Evolutionary conservation across 2,329 filamentous ascomycete species (phyloP).

Genomic region (Knufia petricola): DNA sequence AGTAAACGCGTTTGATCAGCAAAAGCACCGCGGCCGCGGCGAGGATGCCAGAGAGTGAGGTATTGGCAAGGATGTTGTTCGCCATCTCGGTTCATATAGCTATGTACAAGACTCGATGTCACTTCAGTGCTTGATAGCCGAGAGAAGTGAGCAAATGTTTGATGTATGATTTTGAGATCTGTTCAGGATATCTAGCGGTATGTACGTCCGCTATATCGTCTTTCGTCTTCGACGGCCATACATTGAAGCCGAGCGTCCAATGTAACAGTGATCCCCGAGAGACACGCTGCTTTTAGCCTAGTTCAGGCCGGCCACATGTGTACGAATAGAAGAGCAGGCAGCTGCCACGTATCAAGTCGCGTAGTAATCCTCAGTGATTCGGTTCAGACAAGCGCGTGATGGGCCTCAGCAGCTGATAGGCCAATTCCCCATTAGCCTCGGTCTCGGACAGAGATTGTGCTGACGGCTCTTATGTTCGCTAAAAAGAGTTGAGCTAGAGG

Average conservation of each 20-base stretch:
- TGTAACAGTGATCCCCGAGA: neutral
- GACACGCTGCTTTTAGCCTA: neutral
- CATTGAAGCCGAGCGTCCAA: neutral
- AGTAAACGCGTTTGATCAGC: slow-evolving; percentile 13
- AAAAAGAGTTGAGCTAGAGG: no score
- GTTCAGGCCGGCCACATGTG: neutral
- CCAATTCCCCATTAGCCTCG: no score
- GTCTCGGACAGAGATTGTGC: no score
- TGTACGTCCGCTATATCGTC: no score
- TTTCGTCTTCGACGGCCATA: no score
- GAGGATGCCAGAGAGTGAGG: slow-evolving; percentile 12
- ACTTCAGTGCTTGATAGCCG: no score
- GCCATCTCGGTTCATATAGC: slow-evolving; percentile 12
- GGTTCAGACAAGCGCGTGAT: neutral
- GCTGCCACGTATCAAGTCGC: neutral
- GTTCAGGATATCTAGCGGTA: no score
- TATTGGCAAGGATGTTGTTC: slow-evolving; percentile 6
- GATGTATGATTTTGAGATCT: no score
- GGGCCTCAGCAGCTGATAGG: no score
- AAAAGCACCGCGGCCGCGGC: slow-evolving; percentile 11
- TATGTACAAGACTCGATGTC: no score
- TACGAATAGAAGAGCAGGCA: neutral
- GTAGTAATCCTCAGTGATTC: neutral
- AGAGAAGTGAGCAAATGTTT: no score
- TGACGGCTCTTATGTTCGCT: neutral